phyloP scores from a whole-genome alignment of 2,329 filamentous ascomycete species.

The Cladosporium sp. region DNA sequence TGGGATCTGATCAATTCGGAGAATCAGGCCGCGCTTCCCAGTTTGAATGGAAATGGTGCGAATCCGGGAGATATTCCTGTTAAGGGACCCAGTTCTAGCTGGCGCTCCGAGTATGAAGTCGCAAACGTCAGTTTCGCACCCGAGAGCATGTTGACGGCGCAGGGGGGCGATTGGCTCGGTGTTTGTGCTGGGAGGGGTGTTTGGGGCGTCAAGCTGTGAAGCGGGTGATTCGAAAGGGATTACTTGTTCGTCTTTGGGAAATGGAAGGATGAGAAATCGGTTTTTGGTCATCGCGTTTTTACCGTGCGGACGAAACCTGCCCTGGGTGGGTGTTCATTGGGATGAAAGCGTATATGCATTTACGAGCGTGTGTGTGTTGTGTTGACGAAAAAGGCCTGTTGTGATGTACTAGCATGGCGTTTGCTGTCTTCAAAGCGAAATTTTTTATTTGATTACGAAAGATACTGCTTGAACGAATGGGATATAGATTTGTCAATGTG shows the following conservation, averaged over 20 bases:
- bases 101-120: slow-evolving; percentile 84
- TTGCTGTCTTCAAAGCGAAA: too few relatives aligned
- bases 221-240: too few relatives aligned
- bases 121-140: slow-evolving; percentile 83
- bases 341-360: slow-evolving; percentile 5
- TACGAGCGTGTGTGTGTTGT: slow-evolving; percentile 6
- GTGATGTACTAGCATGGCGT: too few relatives aligned
- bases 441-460: too few relatives aligned
- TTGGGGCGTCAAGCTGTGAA: slow-evolving; percentile 66
- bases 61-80: slow-evolving; percentile 11
- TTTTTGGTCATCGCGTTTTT: too few relatives aligned
- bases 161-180: slow-evolving; percentile 78
- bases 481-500: too few relatives aligned
- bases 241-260: too few relatives aligned
- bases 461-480: too few relatives aligned
- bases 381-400: too few relatives aligned
- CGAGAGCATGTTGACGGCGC: slow-evolving; percentile 60
- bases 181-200: slow-evolving; percentile 76
- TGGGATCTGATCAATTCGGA: slow-evolving; percentile 82
- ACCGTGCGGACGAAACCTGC: too few relatives aligned
- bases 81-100: slow-evolving; percentile 68
- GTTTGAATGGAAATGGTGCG: slow-evolving; percentile 26
- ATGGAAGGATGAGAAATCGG: too few relatives aligned
- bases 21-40: slow-evolving; percentile 35
- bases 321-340: background rate